Evolutionary conservation across 2,329 filamentous ascomycete species (phyloP).

Genomic region (Curvularia sp.): DNA sequence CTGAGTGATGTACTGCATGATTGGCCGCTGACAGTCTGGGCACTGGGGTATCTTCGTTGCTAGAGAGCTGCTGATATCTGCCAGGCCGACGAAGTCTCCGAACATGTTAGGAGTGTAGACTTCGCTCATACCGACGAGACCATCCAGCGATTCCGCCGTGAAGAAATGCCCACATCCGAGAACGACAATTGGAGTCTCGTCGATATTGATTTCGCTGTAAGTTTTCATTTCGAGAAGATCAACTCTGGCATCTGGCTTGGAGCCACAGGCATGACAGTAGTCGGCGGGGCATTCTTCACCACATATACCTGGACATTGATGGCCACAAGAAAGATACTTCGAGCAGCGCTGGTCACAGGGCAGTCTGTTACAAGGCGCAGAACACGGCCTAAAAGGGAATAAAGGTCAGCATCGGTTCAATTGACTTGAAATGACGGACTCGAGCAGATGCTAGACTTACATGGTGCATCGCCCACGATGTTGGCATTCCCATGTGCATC

Average conservation of each 20-base stretch:
- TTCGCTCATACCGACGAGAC: conserved; percentile 36
- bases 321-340: conserved; percentile 35
- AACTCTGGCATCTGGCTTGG: too few species aligned
- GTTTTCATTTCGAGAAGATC: conserved; percentile 34
- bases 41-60: conserved; percentile 43
- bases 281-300: conserved; percentile 43
- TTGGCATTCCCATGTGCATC: conserved; percentile 45
- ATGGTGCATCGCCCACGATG: conserved; percentile 46
- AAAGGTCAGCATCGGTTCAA: too few species aligned
- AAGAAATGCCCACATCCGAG: conserved; percentile 43
- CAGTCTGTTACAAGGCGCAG: conserved; percentile 41
- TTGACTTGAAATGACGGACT: too few species aligned
- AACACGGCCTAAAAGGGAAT: too few species aligned
- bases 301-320: conserved; percentile 45
- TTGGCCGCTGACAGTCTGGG: conserved; percentile 43
- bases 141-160: conserved; percentile 41
- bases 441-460: too few species aligned
- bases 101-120: conserved; percentile 24
- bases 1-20: conserved; percentile 47
- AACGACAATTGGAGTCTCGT: conserved; percentile 39
- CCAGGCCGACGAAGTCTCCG: conserved; percentile 22
- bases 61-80: too few species aligned
- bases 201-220: conserved; percentile 39
- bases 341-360: conserved; percentile 42
- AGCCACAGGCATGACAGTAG: too few species aligned